Base-by-base conservation (phyloP, 208 protist genomes). In the Leishmania arabica region DNA sequence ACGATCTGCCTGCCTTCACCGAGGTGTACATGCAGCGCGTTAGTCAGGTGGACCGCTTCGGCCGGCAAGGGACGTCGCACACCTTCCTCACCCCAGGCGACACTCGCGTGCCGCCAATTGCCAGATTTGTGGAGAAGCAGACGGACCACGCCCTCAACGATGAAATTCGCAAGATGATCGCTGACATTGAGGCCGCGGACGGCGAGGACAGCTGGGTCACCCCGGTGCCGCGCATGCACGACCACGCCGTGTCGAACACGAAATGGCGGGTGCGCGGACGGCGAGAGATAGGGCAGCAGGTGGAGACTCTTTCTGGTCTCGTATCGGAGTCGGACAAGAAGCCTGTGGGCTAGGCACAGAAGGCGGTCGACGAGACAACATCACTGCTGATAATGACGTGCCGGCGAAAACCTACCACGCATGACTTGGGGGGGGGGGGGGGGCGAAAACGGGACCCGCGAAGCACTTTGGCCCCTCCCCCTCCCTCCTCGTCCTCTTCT, bases 21-120 rank as follows among this genome's bases (percentile, higher is more conserved):
- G 98, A 99, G 47, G 94, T 98, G 56, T 99, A 99, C 88, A 94
- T 99, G 49, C 99, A 99, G 79, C 92, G 99, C 69, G 99, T 99
- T 84, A 98, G 99, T 82, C 91, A 99, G 78, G 99, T 99, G 9
- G 99, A 99, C 37, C 91, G 98, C 54, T 98, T 96, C 21, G 99
- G 99, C 47, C 98, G 98, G 27, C 78, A 72, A 6, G 98, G 99
- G 34, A 83, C 94, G 24, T 96, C 98, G 8, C 99, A 98, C 65
- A 93, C 98, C 27, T 98, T 99, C 80, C 94, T 99, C 78, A 77
- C 83, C 49, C 85, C 86, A 7, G 86, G 89, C n/a, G 95, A 98
- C 78, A 56, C 81, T 2, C 81, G 79, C n/a, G 86, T 90, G 66
- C 90, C 90, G 24, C 75, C 74, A 1, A 93, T 95, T 70, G 90